phyloP scores from a whole-genome alignment of 805 yeast species.

The Scheffersomyces ergatensis region DNA sequence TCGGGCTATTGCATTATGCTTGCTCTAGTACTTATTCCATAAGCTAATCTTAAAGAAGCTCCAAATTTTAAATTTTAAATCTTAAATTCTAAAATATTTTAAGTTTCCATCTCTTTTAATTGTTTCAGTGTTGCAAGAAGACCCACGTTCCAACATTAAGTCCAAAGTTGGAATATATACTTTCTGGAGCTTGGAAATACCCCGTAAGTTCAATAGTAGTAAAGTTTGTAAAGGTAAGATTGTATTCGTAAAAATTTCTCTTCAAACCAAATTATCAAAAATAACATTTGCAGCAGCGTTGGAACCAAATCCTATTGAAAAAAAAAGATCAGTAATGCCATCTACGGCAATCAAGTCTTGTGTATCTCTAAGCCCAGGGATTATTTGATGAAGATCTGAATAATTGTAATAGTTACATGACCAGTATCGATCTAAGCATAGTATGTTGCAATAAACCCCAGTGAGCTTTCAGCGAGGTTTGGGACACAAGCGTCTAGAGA shows the following conservation, averaged over 20 bases:
- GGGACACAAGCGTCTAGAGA: background rate
- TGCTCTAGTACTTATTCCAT: too few relatives aligned
- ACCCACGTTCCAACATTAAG: conserved; percentile 27
- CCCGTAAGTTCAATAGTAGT: conserved; percentile 19
- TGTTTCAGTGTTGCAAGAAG: conserved; percentile 18
- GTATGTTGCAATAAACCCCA: conserved; percentile 3
- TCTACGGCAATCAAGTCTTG: background rate
- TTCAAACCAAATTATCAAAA: background rate
- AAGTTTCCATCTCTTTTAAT: background rate
- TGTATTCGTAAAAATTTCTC: conserved; percentile 2
- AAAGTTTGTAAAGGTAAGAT: conserved; percentile 14
- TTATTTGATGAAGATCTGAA: background rate
- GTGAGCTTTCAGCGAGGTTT: background rate
- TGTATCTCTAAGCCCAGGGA: background rate
- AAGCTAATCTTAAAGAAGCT: too few relatives aligned
- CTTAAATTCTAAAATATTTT: too few relatives aligned
- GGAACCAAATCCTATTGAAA: too few relatives aligned
- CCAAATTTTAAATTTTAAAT: too few relatives aligned
- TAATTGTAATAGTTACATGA: background rate
- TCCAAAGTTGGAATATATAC: conserved; percentile 23
- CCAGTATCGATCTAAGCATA: conserved; percentile 1
- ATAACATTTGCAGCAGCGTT: background rate
- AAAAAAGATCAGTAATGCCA: background rate
- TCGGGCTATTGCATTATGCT: too few relatives aligned
- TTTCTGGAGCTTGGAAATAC: conserved; percentile 17